Evolutionary conservation across 2,329 filamentous ascomycete genomes (phyloP), one percentile per base, ranked within the genome.

Genomic region (Pseudogymnoascus sp.): DNA sequence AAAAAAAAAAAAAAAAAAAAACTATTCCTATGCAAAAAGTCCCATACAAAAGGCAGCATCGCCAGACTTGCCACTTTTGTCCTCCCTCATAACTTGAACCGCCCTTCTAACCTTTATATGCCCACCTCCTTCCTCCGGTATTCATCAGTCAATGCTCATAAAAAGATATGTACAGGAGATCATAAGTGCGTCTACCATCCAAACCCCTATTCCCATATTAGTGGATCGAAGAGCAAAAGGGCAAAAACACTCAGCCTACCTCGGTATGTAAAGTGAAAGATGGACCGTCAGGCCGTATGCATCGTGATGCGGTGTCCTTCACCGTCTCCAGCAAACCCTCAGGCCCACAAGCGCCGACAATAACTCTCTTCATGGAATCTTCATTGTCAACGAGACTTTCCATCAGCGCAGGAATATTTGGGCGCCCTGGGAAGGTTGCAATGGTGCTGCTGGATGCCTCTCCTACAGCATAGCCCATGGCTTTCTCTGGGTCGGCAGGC

Each of bases 201-300:
- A 34, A 56, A 56, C 10, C 50, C 50, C 50, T 56, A 34, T 56
- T 56, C 25, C 5, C 28, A 14, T 12, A 28, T 56, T 56, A 56
- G 50, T 16, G 16, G 10, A 21, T 34, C 11, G 28, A 14, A 18
- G 21, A 18, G 5, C n/a, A 34, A 34, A 25, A 18, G 14, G n/a
- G 6, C 16, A 34, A 31, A 56, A 16, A 7, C 28, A 34, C 28
- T 18, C 50, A 34, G n/a, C 50, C 25, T 56, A 56, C 50, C 69
- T 82, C 81, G 65, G 77, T 79, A 68, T 82, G 79, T 56, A 82
- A 71, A 68, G 82, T 79, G n/a, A 83, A 75, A 28, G 76, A 78
- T 1, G 80, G 78, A 3, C 80, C 81, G 23, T 75, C 73, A 1
- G 74, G 71, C 1, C 70, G 72, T 37, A 83, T 81, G 66, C 75